Percentiles rank a stretch among this genome's conserved stretches.
Conservation (phyloP, 495 filamentous ascomycete genomes). For the Penicillium psychrofluorescens region DNA sequence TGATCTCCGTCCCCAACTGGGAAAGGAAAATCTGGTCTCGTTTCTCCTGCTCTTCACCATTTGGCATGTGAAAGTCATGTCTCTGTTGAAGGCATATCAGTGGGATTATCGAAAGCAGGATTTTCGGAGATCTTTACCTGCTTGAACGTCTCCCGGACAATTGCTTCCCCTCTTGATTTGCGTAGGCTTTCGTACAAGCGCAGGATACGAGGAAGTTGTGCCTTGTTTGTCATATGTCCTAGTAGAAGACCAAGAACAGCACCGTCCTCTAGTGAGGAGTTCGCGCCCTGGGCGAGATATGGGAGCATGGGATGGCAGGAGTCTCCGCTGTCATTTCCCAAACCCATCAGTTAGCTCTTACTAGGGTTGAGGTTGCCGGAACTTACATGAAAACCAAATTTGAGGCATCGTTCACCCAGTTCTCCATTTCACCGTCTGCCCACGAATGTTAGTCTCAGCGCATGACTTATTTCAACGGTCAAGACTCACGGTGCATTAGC, state of each 20-base stretch:
- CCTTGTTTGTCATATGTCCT: conserved; percentile 26
- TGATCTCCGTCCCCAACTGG: conserved; percentile 31
- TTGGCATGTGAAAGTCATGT: conserved; percentile 51
- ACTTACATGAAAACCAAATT: conserved; percentile 32
- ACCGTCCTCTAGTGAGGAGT: conserved; percentile 44
- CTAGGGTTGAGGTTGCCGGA: background rate
- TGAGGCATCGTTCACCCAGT: conserved; percentile 28
- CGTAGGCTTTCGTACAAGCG: conserved; percentile 52
- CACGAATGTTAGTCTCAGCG: background rate
- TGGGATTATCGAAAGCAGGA: no score
- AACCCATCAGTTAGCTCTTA: no score
- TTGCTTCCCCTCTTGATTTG: conserved; percentile 51
- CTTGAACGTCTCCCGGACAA: conserved; percentile 45
- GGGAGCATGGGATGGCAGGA: conserved; percentile 63
- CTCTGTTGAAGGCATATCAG: conserved; percentile 29
- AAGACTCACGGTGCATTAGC: conserved; percentile 48
- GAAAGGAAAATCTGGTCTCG: conserved; percentile 43
- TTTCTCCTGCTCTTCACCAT: conserved; percentile 47
- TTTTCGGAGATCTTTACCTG: conserved; percentile 14
- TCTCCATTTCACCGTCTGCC: conserved; percentile 28
- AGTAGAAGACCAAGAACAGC: conserved; percentile 41
- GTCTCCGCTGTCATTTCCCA: conserved; percentile 38
- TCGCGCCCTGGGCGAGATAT: conserved; percentile 55
- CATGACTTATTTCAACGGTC: background rate
- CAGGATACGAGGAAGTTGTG: conserved; percentile 41